phyloP scores from a whole-genome alignment of 1,284 basidiomycete species.

The Kwoniella shivajii region DNA sequence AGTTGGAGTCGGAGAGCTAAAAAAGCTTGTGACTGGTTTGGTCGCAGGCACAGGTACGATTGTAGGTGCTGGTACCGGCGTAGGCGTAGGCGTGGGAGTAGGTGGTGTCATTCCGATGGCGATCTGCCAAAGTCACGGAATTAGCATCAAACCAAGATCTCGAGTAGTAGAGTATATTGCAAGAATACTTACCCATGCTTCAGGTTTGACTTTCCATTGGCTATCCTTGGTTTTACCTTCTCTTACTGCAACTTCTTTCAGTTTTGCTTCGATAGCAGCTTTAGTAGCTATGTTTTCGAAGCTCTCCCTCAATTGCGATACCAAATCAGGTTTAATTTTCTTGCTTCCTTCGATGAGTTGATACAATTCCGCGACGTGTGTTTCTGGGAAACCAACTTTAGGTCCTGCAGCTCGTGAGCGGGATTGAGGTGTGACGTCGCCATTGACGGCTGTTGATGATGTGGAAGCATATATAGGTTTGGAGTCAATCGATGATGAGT shows the following conservation, averaged over 20 bases:
- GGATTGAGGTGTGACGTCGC: conserved; percentile 1
- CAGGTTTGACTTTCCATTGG: conserved; percentile 45
- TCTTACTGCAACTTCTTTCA: conserved; percentile 47
- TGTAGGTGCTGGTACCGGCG: neutral
- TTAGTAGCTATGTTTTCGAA: conserved; percentile 49
- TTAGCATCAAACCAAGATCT: neutral
- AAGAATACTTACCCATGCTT: conserved; percentile 40
- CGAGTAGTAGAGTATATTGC: neutral
- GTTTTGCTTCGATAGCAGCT: conserved; percentile 49
- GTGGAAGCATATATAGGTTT: conserved; percentile 2
- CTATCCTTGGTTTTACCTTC: conserved; percentile 45
- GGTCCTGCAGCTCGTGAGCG: conserved; percentile 20
- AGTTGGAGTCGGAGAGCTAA: neutral
- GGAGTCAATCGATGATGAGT: conserved; percentile 1
- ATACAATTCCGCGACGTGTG: conserved; percentile 43
- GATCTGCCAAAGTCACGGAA: conserved; percentile 2
- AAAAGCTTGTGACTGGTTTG: neutral
- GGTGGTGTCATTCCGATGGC: conserved; percentile 13
- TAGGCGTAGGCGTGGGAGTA: neutral
- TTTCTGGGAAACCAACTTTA: conserved; percentile 43
- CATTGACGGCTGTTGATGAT: neutral
- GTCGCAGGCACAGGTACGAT: neutral
- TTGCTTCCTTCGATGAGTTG: conserved; percentile 43
- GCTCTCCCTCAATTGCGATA: conserved; percentile 37
- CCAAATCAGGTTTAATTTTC: conserved; percentile 40